These are phyloP conservation scores for Paraphoma chrysanthemicola DNA, from an alignment of 2,329 filamentous ascomycete species.

Conservation along the genomic window DNA sequence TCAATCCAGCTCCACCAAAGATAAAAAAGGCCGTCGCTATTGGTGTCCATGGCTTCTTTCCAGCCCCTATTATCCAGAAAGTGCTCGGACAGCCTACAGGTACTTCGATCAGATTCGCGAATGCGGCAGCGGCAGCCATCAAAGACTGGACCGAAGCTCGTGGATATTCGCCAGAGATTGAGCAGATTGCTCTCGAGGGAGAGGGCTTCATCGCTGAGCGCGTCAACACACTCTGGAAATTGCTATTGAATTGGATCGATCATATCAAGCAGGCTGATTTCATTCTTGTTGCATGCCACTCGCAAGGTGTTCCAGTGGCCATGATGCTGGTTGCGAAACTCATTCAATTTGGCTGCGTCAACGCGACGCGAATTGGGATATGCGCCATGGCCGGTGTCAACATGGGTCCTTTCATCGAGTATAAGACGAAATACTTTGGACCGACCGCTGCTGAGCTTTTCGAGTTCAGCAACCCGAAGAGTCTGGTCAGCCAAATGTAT, in stretches of 20 bases:
- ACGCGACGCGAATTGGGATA: constrained; percentile 75
- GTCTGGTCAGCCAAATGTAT: constrained; percentile 82
- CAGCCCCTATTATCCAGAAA: constrained; percentile 82
- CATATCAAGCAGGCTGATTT: constrained; percentile 87
- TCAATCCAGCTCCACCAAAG: constrained; percentile 71
- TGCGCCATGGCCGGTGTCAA: constrained; percentile 93
- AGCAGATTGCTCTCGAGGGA: constrained; percentile 92
- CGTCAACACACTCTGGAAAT: constrained; percentile 91
- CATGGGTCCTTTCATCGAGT: constrained; percentile 89
- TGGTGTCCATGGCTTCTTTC: constrained; percentile 93
- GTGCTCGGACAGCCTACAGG: constrained; percentile 95
- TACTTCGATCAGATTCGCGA: constrained; percentile 92
- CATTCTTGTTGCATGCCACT: constrained; percentile 90
- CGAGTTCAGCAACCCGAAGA: constrained; percentile 85
- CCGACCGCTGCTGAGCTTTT: constrained; percentile 93
- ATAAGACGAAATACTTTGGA: constrained; percentile 87
- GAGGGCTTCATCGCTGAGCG: constrained; percentile 91
- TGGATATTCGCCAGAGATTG: constrained; percentile 80
- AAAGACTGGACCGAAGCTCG: constrained; percentile 75
- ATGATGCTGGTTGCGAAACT: constrained; percentile 93
- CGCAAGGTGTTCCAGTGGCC: constrained; percentile 92
- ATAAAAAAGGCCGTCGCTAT: constrained; percentile 90
- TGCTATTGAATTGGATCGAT: constrained; percentile 93
- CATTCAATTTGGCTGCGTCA: constrained; percentile 86
- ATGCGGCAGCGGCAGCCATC: constrained; percentile 83